Evolutionary conservation across 441 rosid genomes (phyloP), one percentile per base, ranked within the genome.

Genomic region (Croton setiger): DNA sequence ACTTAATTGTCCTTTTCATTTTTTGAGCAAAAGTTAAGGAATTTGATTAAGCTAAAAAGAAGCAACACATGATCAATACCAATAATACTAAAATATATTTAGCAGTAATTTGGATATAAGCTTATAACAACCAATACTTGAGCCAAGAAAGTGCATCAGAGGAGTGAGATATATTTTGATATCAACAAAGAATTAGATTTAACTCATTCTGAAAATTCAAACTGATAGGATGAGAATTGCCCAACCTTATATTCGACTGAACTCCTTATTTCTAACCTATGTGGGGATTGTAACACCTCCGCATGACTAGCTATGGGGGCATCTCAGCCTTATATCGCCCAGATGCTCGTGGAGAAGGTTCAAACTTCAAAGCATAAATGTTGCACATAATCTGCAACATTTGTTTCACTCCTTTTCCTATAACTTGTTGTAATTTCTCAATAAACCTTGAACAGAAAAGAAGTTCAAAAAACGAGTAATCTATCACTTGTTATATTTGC

Each of bases 91-190:
- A n/a, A n/a, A n/a, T n/a, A n/a, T n/a, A n/a, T n/a, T n/a, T n/a
- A n/a, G n/a, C 36, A 55, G 4, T 23, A 55, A 55, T 3, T 55
- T 23, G 36, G 17, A 23, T 4, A 54, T 11, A 13, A 36, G n/a
- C n/a, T n/a, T n/a, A n/a, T n/a, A n/a, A n/a, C 0, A 23, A 8
- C 98, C 98, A 9, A 94, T 97, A 62, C 83, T 70, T 0, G 99
- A 94, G 44, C 86, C 81, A 21, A 94, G 88, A 80, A 64, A 88
- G 76, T 92, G 97, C n/a, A 83, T 94, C 97, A 0, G 99, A 88
- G 84, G 90, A 92, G 55, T 88, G 87, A 75, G 87, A 94, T 14
- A 97, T 87, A 66, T 94, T 98, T n/a, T n/a, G n/a, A n/a, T n/a
- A n/a, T n/a, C n/a, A n/a, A n/a, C n/a, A n/a, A n/a, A n/a, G n/a